These are phyloP conservation scores for Prunus dulcis DNA, from an alignment of 306 rosid genomes.

Conservation along the genomic window DNA sequence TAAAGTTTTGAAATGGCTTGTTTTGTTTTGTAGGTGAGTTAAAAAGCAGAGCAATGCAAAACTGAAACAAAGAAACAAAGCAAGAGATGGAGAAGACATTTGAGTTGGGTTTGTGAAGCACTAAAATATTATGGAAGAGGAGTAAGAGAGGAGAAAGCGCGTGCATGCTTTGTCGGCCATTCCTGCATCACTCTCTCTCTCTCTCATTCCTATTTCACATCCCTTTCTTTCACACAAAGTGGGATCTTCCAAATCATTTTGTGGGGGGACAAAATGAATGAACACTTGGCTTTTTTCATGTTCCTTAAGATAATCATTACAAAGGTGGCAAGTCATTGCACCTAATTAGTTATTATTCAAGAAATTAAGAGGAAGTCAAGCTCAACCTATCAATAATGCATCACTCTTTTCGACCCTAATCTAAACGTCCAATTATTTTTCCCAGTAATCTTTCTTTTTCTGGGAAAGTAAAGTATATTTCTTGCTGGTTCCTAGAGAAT, in stretches of 20 bases:
- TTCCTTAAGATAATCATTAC: slow-evolving; percentile 18
- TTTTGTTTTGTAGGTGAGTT: too few species aligned
- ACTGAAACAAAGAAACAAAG: background rate
- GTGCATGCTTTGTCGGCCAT: slow-evolving; percentile 36
- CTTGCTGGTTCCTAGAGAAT: slow-evolving; percentile 9
- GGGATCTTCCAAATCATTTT: slow-evolving; percentile 29
- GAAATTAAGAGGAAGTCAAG: background rate
- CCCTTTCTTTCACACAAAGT: slow-evolving; percentile 21
- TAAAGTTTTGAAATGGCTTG: background rate
- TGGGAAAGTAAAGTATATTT: background rate
- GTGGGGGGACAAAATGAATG: slow-evolving; percentile 14
- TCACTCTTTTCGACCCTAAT: slow-evolving; percentile 1
- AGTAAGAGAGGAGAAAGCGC: slow-evolving; percentile 8
- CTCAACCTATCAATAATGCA: background rate
- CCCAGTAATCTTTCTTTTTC: background rate
- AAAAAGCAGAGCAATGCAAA: background rate
- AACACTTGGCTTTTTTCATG: slow-evolving; percentile 2
- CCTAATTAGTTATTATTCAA: background rate
- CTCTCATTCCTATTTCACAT: background rate
- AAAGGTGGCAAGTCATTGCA: slow-evolving; percentile 10
- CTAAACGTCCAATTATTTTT: background rate
- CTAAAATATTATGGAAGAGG: slow-evolving; percentile 19
- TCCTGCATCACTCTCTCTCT: background rate
- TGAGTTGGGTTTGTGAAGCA: slow-evolving; percentile 9
- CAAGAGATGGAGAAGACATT: background rate